These are phyloP conservation scores for Pichia sp. DNA, from an alignment of 1,139 yeast genomes.

Conservation along the genomic window DNA sequence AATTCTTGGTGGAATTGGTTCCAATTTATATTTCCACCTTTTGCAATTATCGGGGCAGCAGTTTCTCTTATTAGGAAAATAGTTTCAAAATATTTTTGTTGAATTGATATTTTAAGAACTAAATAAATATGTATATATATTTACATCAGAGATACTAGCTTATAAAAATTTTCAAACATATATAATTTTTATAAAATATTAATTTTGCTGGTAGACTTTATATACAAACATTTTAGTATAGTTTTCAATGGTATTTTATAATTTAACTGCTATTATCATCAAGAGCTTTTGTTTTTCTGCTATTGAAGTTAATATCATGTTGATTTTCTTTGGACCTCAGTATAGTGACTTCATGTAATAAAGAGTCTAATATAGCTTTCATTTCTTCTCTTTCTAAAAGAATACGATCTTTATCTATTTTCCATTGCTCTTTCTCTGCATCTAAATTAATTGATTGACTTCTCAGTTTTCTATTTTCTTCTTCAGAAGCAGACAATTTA, in stretches of 20 bases:
- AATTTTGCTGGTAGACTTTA: too few species aligned
- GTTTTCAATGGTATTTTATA: too few species aligned
- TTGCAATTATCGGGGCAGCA: slow-evolving; percentile 54
- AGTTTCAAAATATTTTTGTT: too few species aligned
- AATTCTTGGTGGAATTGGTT: slow-evolving; percentile 29
- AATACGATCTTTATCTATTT: slow-evolving; percentile 18
- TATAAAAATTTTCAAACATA: too few species aligned
- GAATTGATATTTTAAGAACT: too few species aligned
- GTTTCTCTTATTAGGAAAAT: slow-evolving; percentile 3
- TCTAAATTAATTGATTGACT: not conserved
- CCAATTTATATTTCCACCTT: slow-evolving; percentile 47
- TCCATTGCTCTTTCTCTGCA: slow-evolving; percentile 9
- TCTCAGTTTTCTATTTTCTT: slow-evolving; percentile 7
- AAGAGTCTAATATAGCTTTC: slow-evolving; percentile 22
- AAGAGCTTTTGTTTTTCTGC: not conserved
- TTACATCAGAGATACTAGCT: too few species aligned
- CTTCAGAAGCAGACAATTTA: slow-evolving; percentile 17
- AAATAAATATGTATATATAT: too few species aligned
- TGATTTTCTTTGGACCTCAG: slow-evolving; percentile 16
- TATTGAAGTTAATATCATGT: not conserved
- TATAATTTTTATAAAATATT: too few species aligned
- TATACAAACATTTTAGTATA: too few species aligned
- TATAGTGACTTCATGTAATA: slow-evolving; percentile 18
- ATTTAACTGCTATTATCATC: too few species aligned
- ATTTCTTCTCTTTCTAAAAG: slow-evolving; percentile 22